Evolutionary conservation across 225 moss, liverwort and hornwort species (phyloP), one percentile per base, ranked within the genome.

Genomic region (Climacium dendroides): DNA sequence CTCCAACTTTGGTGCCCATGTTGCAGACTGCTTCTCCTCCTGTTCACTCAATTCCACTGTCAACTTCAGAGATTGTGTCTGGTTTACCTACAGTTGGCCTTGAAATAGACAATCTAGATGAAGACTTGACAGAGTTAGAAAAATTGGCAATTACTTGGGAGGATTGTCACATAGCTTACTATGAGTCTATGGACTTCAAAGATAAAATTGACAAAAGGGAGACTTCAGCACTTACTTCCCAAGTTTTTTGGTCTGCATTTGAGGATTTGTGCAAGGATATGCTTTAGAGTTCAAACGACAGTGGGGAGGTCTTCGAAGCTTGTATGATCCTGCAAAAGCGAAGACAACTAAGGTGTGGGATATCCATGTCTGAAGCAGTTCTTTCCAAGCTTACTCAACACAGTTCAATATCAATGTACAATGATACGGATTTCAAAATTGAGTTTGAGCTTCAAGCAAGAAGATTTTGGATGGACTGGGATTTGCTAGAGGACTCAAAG

Each of bases 31-130:
- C 0, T 4, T 37, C 20, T 66, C 20, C 5, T 64, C 6, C 1
- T 5, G 8, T 9, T 70, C 41, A 25, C 3, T 9, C 8, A 9
- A 9, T 19, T 65, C 18, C 45, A 17, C 0, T 16, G 6, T 9
- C 17, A 45, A 0, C 10, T 72, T 4, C 0, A 28, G 11, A 30
- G 5, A 47, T 11, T 30, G 4, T 29, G 5, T 30, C 2, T 47
- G 0, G 0, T 28, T 71, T 9, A 9, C 25, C 14, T 39, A 39
- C 12, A 39, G 3, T 13, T 69, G 37, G 23, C 39, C 5, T 26
- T 1, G 3, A 6, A 11, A 10, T 47, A n/a, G n/a, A n/a, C n/a
- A n/a, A 47, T 6, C 0, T n/a, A 18, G 0, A 30, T 28, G 47
- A 45, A 29, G 47, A 73, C 0, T 3, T 10, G 11, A 73, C 29